Conservation (phyloP, 1,139 yeast species). For the Eremothecium cymbalariae region DNA sequence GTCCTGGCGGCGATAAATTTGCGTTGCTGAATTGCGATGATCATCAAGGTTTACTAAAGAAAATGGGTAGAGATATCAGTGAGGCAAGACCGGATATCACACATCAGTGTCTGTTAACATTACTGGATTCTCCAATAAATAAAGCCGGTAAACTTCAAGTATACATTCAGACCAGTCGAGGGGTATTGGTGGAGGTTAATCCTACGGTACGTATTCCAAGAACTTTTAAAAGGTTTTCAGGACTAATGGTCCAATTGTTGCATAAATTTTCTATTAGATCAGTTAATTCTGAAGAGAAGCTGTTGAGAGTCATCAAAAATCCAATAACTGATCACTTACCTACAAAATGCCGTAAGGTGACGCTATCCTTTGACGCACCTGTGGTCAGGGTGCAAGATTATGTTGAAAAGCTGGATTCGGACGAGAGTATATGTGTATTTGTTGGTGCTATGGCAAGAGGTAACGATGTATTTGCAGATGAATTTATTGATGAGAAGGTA, state of each 20-base stretch:
- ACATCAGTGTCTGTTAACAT: constrained; percentile 86
- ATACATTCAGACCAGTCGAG: constrained; percentile 90
- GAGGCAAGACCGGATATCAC: constrained; percentile 98
- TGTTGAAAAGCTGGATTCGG: constrained; percentile 68
- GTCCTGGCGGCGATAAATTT: constrained; percentile 83
- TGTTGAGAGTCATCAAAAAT: constrained; percentile 87
- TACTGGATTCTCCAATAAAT: constrained; percentile 91
- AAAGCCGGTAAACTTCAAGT: constrained; percentile 96
- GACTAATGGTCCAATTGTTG: constrained; percentile 91
- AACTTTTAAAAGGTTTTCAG: constrained; percentile 94
- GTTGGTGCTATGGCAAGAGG: constrained; percentile 99
- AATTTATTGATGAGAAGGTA: constrained; percentile 89
- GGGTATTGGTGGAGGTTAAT: constrained; percentile 89
- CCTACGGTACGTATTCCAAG: constrained; percentile 96
- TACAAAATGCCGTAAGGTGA: constrained; percentile 86
- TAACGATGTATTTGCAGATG: constrained; percentile 94
- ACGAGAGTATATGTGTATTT: constrained; percentile 93
- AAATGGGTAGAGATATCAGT: constrained; percentile 94
- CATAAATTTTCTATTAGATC: constrained; percentile 89
- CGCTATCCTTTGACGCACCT: constrained; percentile 90
- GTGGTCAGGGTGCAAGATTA: constrained; percentile 84
- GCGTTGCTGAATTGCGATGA: constrained; percentile 94
- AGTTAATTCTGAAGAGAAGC: constrained; percentile 89
- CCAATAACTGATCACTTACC: constrained; percentile 97
- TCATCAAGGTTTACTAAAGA: constrained; percentile 89